Base-by-base conservation (phyloP, 2,329 filamentous ascomycete species). In the Aspergillus neoniger region DNA sequence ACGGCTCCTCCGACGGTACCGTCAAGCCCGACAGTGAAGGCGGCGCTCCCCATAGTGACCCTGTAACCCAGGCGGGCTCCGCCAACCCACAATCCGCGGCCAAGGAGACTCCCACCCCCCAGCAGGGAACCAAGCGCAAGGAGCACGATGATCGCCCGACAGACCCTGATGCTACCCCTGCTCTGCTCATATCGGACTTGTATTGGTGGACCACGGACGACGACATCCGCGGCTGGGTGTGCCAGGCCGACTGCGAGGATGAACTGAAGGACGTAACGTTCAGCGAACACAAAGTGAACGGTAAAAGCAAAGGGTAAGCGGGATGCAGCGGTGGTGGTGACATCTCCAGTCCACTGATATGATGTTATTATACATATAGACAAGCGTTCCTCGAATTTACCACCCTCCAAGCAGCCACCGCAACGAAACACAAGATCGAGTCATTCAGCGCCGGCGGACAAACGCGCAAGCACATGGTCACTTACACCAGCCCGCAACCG, bases 201-300 rank as follows among this genome's bases (percentile, higher is more conserved):
- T 90, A 91, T 75, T 99, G 95, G 95, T 98, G 94, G 94, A 93
- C 88, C 30, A 96, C 91, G 2, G 95, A 99, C 73, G 95, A 99
- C 72, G 92, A 98, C 69, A 86, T 99, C 59, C 90, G 95, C 56
- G 91, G 90, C 54, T 97, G 92, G 91, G 83, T 90, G 23, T 87
- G 88, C 66, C 85, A 91, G 65, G 91, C 90, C n/a, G 86, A 85
- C 2, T 91, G 87, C 67, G 95, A 98, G 75, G 85, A 88, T 49
- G 91, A 96, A 70, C 80, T 98, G 17, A 92, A 91, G 70, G 95
- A 98, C 63, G 87, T 99, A 55, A 96, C 93, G 0, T 99, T 98
- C 76, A 97, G 92, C 70, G 95, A 99, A 76, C 95, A 98, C 78
- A 99, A 99, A 75, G 93, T 98, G 51, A 99, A 99, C 68, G 95